Conservation (phyloP, 768 basidiomycete genomes). For the Amanita rimosa region DNA sequence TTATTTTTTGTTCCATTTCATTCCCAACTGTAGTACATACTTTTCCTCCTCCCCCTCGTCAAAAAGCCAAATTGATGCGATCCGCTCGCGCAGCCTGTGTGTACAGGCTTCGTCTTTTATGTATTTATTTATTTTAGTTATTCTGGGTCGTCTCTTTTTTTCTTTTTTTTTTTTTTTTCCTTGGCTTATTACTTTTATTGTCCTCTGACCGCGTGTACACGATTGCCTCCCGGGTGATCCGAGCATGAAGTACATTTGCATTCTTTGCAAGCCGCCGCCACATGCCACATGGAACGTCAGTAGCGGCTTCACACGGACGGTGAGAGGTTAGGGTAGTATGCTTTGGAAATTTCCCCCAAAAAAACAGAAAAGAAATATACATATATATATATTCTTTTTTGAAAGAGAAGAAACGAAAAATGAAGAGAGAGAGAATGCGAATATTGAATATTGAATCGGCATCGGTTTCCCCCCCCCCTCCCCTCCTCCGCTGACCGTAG, state of each 20-base stretch:
- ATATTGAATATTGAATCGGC: not conserved
- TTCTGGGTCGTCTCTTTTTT: not conserved
- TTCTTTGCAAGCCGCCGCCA: constrained; percentile 5
- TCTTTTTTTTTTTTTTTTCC: not conserved
- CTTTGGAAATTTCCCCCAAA: not conserved
- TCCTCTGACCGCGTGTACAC: not conserved
- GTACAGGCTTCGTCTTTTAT: no score
- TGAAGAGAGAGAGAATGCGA: not conserved
- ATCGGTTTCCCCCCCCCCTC: no score
- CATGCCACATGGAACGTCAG: not conserved
- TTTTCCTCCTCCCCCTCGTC: not conserved
- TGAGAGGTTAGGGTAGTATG: not conserved
- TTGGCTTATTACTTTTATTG: not conserved
- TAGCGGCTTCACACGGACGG: not conserved
- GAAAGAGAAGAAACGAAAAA: no score
- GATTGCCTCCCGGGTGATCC: constrained; percentile 5
- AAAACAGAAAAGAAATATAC: no score
- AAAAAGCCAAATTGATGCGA: constrained; percentile 7
- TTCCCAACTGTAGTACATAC: no score
- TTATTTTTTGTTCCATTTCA: no score
- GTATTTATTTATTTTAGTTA: no score
- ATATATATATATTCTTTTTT: no score
- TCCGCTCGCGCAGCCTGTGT: constrained; percentile 1
- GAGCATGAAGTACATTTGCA: constrained; percentile 1
- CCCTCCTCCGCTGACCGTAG: no score